Conservation (phyloP, 768 basidiomycete genomes). For the Ramaria sp. region DNA sequence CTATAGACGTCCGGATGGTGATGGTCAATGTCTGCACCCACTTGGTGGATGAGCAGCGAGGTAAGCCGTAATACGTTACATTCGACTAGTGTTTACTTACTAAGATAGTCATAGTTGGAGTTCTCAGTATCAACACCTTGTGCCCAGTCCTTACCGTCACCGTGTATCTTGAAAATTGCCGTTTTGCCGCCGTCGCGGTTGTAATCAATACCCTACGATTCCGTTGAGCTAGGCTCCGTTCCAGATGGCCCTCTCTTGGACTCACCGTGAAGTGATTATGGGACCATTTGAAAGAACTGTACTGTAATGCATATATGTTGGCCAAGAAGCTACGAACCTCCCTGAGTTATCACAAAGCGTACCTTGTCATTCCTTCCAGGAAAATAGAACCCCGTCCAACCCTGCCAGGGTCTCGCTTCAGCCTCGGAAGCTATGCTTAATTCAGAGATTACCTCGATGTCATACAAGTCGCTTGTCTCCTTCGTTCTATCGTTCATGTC, state of each 20-base stretch:
- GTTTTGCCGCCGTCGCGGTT: conserved; percentile 54
- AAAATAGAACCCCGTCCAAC: conserved; percentile 82
- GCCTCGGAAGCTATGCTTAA: neutral
- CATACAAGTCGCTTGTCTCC: conserved; percentile 41
- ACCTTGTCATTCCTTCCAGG: conserved; percentile 65
- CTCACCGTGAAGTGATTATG: conserved; percentile 71
- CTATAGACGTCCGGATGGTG: conserved; percentile 68
- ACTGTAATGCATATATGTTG: conserved; percentile 29
- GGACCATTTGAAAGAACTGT: conserved; percentile 62
- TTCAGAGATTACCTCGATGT: conserved; percentile 47
- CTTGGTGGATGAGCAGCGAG: neutral
- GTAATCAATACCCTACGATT: conserved; percentile 39
- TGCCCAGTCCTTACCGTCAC: conserved; percentile 65
- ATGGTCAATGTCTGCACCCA: conserved; percentile 45
- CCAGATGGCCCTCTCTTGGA: neutral
- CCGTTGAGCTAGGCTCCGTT: too few relatives aligned
- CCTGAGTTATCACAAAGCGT: neutral
- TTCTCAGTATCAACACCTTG: conserved; percentile 66
- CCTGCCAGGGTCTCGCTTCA: conserved; percentile 32
- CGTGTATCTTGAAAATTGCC: conserved; percentile 53
- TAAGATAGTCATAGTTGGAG: conserved; percentile 66
- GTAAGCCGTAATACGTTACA: neutral
- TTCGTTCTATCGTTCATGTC: conserved; percentile 57
- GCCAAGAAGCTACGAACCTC: neutral
- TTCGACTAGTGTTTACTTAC: neutral